A percentile compares a stretch with the other conserved stretches of the same genome.
Evolutionary conservation across 176 grass and related monocot genomes (phyloP).

Genomic region (Melocanna baccifera): DNA sequence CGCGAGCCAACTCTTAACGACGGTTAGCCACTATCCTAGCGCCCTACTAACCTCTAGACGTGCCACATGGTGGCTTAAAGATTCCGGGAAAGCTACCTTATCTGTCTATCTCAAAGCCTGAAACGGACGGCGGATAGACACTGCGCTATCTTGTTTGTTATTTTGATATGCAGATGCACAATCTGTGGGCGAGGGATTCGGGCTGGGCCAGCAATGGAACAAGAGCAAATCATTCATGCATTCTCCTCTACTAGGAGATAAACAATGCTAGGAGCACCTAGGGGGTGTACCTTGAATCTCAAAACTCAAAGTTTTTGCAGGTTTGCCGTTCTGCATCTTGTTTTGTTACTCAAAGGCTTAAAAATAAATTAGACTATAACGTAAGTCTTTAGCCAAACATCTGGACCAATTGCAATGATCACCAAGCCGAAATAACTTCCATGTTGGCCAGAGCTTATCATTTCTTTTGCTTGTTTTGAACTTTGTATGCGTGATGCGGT

Average conservation of each 20-base stretch:
- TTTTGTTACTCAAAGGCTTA: background rate
- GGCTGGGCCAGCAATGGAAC: too few relatives aligned
- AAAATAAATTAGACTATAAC: background rate
- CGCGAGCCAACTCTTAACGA: too few relatives aligned
- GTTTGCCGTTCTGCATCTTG: background rate
- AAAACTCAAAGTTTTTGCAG: background rate
- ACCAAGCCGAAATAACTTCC: accelerated
- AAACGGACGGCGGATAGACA: too few relatives aligned
- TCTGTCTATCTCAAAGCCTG: too few relatives aligned
- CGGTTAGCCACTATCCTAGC: too few relatives aligned
- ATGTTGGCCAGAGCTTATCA: background rate
- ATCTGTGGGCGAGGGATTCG: background rate
- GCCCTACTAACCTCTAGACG: too few relatives aligned
- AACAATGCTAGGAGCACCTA: background rate
- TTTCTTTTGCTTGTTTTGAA: background rate
- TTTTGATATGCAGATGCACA: background rate
- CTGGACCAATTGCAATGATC: background rate
- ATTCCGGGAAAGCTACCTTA: too few relatives aligned
- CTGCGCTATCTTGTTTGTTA: background rate
- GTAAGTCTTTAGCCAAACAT: background rate
- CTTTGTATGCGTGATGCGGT: background rate
- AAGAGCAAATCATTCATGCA: background rate
- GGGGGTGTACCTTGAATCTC: background rate
- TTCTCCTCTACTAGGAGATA: too few relatives aligned
- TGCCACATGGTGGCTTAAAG: too few relatives aligned